phyloP scores from a whole-genome alignment of 805 yeast genomes.

The Saccharomycopsis sp. region DNA sequence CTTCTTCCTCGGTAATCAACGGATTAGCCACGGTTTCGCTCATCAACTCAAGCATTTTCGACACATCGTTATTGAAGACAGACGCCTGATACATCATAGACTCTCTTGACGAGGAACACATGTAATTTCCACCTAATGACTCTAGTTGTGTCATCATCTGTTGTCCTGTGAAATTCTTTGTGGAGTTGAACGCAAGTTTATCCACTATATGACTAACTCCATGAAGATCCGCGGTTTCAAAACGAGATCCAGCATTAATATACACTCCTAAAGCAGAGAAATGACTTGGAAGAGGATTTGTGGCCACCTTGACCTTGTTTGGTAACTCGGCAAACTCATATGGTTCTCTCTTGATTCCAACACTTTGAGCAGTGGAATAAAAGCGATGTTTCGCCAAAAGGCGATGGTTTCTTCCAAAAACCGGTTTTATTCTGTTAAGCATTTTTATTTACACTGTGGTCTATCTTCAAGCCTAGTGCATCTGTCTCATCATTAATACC shows the following conservation, averaged over 20 bases:
- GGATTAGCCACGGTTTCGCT: slow-evolving; percentile 78
- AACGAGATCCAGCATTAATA: slow-evolving; percentile 86
- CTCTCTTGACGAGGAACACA: slow-evolving; percentile 89
- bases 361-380: background rate
- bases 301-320: slow-evolving; percentile 78
- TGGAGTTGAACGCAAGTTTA: slow-evolving; percentile 77
- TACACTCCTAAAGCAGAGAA: slow-evolving; percentile 88
- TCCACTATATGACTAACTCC: slow-evolving; percentile 85
- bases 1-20: slow-evolving; percentile 56
- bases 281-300: slow-evolving; percentile 83
- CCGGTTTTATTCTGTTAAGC: background rate
- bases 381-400: background rate
- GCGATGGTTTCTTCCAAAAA: background rate
- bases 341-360: slow-evolving; percentile 12
- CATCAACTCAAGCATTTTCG: slow-evolving; percentile 66
- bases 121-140: slow-evolving; percentile 85
- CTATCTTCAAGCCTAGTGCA: too few relatives aligned
- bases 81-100: slow-evolving; percentile 91
- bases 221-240: slow-evolving; percentile 50
- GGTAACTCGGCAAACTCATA: slow-evolving; percentile 29
- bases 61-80: slow-evolving; percentile 82
- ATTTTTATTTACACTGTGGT: background rate
- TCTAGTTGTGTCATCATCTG: slow-evolving; percentile 74
- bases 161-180: slow-evolving; percentile 48
- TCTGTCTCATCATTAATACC: too few relatives aligned